Evolutionary conservation across 345 rosid species (phyloP).

Genomic region (Microcos paniculata): DNA sequence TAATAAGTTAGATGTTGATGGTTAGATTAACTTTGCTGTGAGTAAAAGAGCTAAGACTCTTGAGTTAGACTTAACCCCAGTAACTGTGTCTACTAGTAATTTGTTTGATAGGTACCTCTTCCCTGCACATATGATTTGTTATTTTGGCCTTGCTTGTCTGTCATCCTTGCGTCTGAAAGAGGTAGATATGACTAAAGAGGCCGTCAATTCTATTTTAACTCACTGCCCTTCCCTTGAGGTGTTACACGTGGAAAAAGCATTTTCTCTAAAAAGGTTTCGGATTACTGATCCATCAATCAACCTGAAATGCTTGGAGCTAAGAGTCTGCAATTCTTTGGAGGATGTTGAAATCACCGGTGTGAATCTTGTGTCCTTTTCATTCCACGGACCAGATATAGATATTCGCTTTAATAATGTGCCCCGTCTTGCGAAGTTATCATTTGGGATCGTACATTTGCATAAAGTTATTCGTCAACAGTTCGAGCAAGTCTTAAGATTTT

Average conservation of each 20-base stretch:
- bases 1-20: too few relatives aligned
- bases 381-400: not conserved
- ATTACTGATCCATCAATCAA: conserved; percentile 5
- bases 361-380: not conserved
- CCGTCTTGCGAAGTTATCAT: not conserved
- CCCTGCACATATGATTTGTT: not conserved
- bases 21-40: too few relatives aligned
- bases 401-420: not conserved
- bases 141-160: not conserved
- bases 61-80: too few relatives aligned
- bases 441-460: not conserved
- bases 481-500: not conserved
- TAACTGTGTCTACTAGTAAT: too few relatives aligned
- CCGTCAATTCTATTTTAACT: not conserved
- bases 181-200: not conserved
- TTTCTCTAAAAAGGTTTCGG: not conserved
- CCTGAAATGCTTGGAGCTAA: not conserved
- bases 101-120: not conserved
- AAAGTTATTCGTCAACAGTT: not conserved
- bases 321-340: not conserved
- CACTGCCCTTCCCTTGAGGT: conserved; percentile 4
- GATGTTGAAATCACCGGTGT: not conserved
- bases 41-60: too few relatives aligned
- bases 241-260: not conserved
- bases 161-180: not conserved